Percentiles rank a stretch among this genome's conserved stretches.
These are phyloP conservation scores for Aspergillus bridgeri DNA, from an alignment of 495 filamentous ascomycete species.

Conservation along the genomic window DNA sequence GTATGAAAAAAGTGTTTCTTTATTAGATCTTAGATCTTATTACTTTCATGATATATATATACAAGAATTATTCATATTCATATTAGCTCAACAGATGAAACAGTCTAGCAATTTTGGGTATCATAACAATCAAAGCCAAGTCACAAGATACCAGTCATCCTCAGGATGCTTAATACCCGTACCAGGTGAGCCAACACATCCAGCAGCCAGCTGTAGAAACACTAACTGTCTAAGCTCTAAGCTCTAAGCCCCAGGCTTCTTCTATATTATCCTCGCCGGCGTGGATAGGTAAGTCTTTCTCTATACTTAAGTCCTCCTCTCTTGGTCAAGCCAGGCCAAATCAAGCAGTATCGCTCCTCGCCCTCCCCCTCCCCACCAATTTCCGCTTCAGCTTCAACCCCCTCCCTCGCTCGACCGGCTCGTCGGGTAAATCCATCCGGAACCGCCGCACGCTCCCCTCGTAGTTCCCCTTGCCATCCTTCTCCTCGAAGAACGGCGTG, in stretches of 20 bases:
- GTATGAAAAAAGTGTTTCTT: too few species aligned
- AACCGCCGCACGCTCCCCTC: conserved; percentile 48
- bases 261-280: background rate
- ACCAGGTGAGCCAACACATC: background rate
- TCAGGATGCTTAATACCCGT: too few species aligned
- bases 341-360: background rate
- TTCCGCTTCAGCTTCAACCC: conserved; percentile 15
- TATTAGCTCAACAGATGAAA: too few species aligned
- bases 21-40: too few species aligned
- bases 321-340: background rate
- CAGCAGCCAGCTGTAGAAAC: too few species aligned
- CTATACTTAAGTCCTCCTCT: background rate
- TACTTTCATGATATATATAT: too few species aligned
- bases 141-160: too few species aligned
- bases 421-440: conserved; percentile 47
- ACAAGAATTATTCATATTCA: too few species aligned
- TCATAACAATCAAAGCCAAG: too few species aligned
- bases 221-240: too few species aligned
- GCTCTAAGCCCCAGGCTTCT: background rate
- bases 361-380: conserved; percentile 6
- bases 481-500: conserved; percentile 41
- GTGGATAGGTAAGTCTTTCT: too few species aligned
- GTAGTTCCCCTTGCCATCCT: conserved; percentile 34
- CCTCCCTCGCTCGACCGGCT: conserved; percentile 6
- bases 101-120: too few species aligned